Evolutionary conservation across 192 early-diverging fungal genomes (phyloP), one percentile per base, ranked within the genome.

Genomic region (Entomortierella parvispora): DNA sequence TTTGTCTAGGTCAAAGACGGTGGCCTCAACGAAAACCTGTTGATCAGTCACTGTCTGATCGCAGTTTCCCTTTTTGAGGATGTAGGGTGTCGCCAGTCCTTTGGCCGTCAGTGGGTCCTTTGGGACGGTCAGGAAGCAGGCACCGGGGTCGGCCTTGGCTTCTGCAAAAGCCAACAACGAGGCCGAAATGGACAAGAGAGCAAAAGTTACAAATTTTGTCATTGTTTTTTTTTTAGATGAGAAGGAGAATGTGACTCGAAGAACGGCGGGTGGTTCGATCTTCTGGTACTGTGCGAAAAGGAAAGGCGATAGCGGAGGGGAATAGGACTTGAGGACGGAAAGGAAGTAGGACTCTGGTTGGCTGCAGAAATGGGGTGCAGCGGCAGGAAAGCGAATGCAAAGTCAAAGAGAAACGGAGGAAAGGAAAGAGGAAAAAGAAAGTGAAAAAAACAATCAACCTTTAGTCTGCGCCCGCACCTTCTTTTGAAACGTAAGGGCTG

Each of bases 11-110:
- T 72, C 62, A 65, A 72, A 72, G 37, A 72, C 48, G 0, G 70
- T 72, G 20, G 70, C 70, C 42, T 72, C 62, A 3, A 72, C 70
- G 59, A 72, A 72, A 25, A 72, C 62, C 23, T 72, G 70, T 29
- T 72, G 62, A 46, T 72, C 48, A 0, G 42, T 10, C 12, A 45
- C 26, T n/a, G 70, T 72, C 4, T 72, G 70, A 31, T 72, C 70
- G 20, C 70, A 72, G 62, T 72, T 72, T 15, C 70, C 70, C 56
- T 72, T 72, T 47, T 72, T 65, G 44, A 72, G 62, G 47, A 72
- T 72, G 22, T 72, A 72, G 9, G 70, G 57, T 0, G 47, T 65
- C 37, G 70, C 53, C 3, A 72, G 56, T 3, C 70, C 70, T 28
- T 72, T 23, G 29, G 70, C 62, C 1, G 62, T 33, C 29, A 72